Evolutionary conservation across 2,329 filamentous ascomycete species (phyloP).

Genomic region (Zymoseptoria passerinii): DNA sequence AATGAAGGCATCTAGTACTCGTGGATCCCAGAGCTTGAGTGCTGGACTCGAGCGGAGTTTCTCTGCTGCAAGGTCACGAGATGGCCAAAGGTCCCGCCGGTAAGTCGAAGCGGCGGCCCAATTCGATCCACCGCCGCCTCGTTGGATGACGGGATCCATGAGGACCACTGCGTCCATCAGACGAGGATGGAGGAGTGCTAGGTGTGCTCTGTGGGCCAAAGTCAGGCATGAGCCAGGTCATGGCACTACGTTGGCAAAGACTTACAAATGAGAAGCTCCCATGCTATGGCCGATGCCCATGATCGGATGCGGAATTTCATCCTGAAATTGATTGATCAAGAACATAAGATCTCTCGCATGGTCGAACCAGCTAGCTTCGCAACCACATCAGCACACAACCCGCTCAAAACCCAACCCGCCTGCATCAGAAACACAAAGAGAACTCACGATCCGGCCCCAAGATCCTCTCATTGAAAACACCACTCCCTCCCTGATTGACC

Average conservation of each 20-base stretch:
- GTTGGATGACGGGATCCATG: conserved; percentile 72
- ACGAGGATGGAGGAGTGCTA: conserved; percentile 71
- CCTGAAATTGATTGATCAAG: conserved; percentile 73
- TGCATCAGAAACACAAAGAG: no score
- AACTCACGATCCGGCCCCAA: conserved; percentile 74
- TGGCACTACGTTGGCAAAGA: background rate
- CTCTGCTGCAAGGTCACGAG: conserved; percentile 52
- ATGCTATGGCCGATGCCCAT: conserved; percentile 86
- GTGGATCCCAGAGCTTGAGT: conserved; percentile 75
- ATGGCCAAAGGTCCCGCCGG: conserved; percentile 76
- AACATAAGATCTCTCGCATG: conserved; percentile 76
- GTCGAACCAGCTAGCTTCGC: conserved; percentile 70
- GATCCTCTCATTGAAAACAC: conserved; percentile 62
- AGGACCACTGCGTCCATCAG: conserved; percentile 66
- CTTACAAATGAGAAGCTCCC: conserved; percentile 44
- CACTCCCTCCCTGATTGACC: conserved; percentile 73
- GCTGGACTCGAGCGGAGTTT: conserved; percentile 57
- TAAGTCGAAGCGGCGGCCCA: conserved; percentile 49
- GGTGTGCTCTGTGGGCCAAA: conserved; percentile 52
- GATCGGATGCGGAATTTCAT: conserved; percentile 69
- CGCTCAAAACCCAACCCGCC: no score
- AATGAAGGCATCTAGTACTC: conserved; percentile 67
- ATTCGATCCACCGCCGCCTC: conserved; percentile 35
- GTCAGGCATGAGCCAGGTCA: conserved; percentile 32
- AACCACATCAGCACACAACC: conserved; percentile 2